Base-by-base conservation (phyloP, 768 basidiomycete genomes). In the Rhodotorula babjevae region DNA sequence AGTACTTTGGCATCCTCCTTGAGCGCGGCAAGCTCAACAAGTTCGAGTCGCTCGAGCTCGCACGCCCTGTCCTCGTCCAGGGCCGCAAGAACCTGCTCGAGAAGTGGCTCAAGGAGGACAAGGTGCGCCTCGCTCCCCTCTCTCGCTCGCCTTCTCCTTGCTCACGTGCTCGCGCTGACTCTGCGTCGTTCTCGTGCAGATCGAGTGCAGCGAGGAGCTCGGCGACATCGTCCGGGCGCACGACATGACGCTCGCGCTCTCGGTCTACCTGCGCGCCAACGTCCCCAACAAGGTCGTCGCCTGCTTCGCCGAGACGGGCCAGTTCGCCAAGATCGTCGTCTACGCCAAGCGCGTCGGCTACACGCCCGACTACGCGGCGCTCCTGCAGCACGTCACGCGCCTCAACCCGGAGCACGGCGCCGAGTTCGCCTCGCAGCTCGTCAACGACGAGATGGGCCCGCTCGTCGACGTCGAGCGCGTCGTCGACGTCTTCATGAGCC, bases 21-120 rank as follows among this genome's bases (percentile, higher is more conserved):
- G 96, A 98, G 85, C 96, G 94, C 82, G 96, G 96, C 36, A 93
- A 96, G 82, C 87, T 99, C 69, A 99, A 99, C 82, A 93, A 95
- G 80, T 86, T 90, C 16, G 96, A 99, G 81, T 94, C 92, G 23
- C 82, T 99, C 46, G 96, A 99, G 81, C 87, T 99, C 59, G 96
- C 96, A 2, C 87, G 93, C 60, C 96, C 96, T 27, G 96, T 99
- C 15, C 83, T 99, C 58, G 89, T 91, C 76, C 96, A 99, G 83
- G 93, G 93, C 49, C 88, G 93, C 81, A 98, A 99, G 82, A 92
- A 97, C 79, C 84, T 98, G 58, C 84, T 99, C 25, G 96, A 99
- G 84, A 98, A 98, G 79, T 99, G 96, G 96, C 83, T 99, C 72
- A 99, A 99, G 83, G 96, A 99, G 85, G 97, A 96, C 84, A 99